Evolutionary conservation across 1,284 basidiomycete species (phyloP).

Genomic region (Trichosporon coremiiforme): DNA sequence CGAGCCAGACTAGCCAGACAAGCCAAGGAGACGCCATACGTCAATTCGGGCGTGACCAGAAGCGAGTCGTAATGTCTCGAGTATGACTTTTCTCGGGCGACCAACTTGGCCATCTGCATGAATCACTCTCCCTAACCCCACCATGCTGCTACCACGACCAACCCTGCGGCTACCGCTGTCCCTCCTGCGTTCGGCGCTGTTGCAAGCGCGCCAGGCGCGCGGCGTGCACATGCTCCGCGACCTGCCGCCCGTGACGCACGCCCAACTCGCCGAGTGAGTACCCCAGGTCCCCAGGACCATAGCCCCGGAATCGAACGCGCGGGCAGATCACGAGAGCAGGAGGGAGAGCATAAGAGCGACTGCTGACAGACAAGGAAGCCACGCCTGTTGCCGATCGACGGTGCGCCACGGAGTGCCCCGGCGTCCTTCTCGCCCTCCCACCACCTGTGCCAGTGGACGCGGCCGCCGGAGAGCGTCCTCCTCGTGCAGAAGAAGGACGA

Average conservation of each 20-base stretch:
- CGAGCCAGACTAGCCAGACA: not conserved
- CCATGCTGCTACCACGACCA: slow-evolving; percentile 14
- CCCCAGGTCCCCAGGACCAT: not conserved
- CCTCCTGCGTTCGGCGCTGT: not conserved
- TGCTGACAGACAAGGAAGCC: slow-evolving; percentile 27
- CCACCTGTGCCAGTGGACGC: slow-evolving; percentile 43
- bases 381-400: slow-evolving; percentile 19
- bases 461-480: slow-evolving; percentile 54
- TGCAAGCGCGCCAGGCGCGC: not conserved
- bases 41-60: not conserved
- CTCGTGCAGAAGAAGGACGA: slow-evolving; percentile 60
- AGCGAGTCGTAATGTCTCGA: slow-evolving; percentile 11
- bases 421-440: slow-evolving; percentile 6
- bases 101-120: not conserved
- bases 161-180: not conserved
- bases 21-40: not conserved
- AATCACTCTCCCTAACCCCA: not conserved
- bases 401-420: not conserved
- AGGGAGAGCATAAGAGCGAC: not conserved
- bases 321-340: slow-evolving; percentile 27
- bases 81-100: slow-evolving; percentile 16
- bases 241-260: slow-evolving; percentile 32
- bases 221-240: slow-evolving; percentile 40
- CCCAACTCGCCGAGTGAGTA: slow-evolving; percentile 33
- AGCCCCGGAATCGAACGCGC: not conserved